Evolutionary conservation across 176 grass and related monocot genomes (phyloP), one percentile per base, ranked within the genome.

Genomic region (Raddia distichophylla): DNA sequence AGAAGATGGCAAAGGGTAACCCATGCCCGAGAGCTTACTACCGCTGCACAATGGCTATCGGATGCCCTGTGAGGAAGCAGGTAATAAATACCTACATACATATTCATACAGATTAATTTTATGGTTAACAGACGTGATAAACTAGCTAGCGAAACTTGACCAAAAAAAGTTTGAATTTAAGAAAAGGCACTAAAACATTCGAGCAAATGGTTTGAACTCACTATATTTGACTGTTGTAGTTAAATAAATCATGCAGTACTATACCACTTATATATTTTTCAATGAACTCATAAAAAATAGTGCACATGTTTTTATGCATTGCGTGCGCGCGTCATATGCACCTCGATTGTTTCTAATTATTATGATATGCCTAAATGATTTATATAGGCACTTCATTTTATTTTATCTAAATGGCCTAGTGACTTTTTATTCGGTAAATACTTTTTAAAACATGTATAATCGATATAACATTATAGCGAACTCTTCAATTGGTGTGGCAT

Each of bases 1-100:
- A 97, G 70, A 97, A 97, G 81, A 97, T 97, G 91, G 94, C 94
- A 0, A 97, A 97, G 77, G 94, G 94, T 32, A 97, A 97, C 57
- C 94, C 89, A 20, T 97, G 94, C 71, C 91, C 94, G 1, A 81
- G 91, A 73, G 91, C 91, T 74, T 97, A 97, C 83, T 97, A 97
- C 64, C 80, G 91, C 33, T 97, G 94, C 77, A 97, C 94, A 79
- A 97, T 97, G 94, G 87, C 91, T 12, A 86, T 67, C 55, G 89
- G 87, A 35, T 97, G 94, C 64, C 94, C 94, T 4, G 94, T 97
- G 5, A 88, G 94, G 43, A 97, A 97, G 79, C 91, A 97, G 90
- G 94, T 97, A 90, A 77, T 97, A 90, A 77, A 35, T 20, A 33
- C 10, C 5, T 37, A 64, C 8, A 40, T 76, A 3, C 9, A 15